A percentile compares a stretch with the other conserved stretches of the same genome.
Evolutionary conservation across 192 early-diverging fungal species (phyloP).

Genomic region (Coemansia sp.): DNA sequence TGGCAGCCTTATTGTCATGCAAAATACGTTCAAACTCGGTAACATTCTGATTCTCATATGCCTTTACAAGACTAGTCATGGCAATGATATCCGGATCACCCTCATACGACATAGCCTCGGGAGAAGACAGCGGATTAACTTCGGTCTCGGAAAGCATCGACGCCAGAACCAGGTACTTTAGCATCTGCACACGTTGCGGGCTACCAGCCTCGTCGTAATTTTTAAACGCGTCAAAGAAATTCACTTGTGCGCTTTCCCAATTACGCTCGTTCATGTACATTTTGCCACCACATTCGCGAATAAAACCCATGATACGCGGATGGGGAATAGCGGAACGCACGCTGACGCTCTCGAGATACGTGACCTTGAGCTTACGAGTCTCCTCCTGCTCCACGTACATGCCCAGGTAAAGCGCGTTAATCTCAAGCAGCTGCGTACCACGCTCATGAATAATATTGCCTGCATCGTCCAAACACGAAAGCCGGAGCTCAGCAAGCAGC

Average conservation of each 20-base stretch:
- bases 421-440: slow-evolving; percentile 91
- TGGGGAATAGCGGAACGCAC: slow-evolving; percentile 95
- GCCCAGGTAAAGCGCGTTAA: slow-evolving; percentile 93
- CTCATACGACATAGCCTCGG: slow-evolving; percentile 96
- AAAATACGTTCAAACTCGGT: slow-evolving; percentile 87
- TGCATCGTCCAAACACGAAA: slow-evolving; percentile 19
- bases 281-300: slow-evolving; percentile 96
- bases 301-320: slow-evolving; percentile 94
- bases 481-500: slow-evolving; percentile 22
- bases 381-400: slow-evolving; percentile 92
- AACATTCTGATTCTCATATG: slow-evolving; percentile 88
- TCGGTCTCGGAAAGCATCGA: slow-evolving; percentile 95
- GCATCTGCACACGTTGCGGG: slow-evolving; percentile 84
- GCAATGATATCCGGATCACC: slow-evolving; percentile 88
- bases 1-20: slow-evolving; percentile 63
- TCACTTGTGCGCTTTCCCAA: slow-evolving; percentile 89
- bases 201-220: slow-evolving; percentile 97
- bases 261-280: slow-evolving; percentile 95
- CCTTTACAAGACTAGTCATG: slow-evolving; percentile 89
- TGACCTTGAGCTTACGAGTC: slow-evolving; percentile 83
- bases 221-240: slow-evolving; percentile 97
- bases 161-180: slow-evolving; percentile 94
- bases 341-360: slow-evolving; percentile 84
- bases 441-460: slow-evolving; percentile 66
- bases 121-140: slow-evolving; percentile 96